Base-by-base conservation (phyloP, 768 basidiomycete genomes). In the Kwoniella sp. region DNA sequence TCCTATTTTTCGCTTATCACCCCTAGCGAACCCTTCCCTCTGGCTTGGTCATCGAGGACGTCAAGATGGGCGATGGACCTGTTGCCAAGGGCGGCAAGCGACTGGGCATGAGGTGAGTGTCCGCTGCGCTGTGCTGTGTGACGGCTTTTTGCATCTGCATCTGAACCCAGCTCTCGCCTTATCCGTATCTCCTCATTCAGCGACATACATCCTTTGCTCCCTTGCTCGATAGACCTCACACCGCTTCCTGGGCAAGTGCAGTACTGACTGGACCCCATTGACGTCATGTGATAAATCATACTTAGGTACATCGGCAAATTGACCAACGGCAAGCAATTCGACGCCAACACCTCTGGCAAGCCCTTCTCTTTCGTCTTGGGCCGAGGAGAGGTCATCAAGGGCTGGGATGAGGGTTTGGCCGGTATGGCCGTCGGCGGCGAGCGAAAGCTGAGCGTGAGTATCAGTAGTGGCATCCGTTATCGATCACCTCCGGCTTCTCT, bases 401-500 rank as follows among this genome's bases (percentile, higher is more conserved):
- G 80, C 50, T 96, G 94, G 93, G 95, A 97, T 71, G 83, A 90
- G 73, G 95, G 94, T 44, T 84, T 97, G 60, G 87, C 83, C 29
- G 95, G 95, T 33, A 96, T 98, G 93, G 88, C 90, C 71, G 86
- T 88, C 44, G 83, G 83, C 49, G 93, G 94, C 26, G 93, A 97
- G 81, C 86, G 95, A 55, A 81, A 87, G 61, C 83, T 98, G 68
- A 87, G 76, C 25, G 73, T 77, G 65, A 70, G 74, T 67, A 9
- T 26, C 4, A 33, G 19, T 19, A 48, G 12, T 33, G 19, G 33
- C 33, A 6, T 13, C 13, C 33, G 33, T 13, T 33, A 33, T 33
- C 33, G 33, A 33, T 33, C 33, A n/a, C n/a, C n/a, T n/a, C n/a
- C n/a, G n/a, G n/a, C n/a, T n/a, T n/a, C n/a, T n/a, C n/a, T n/a